Base-by-base conservation (phyloP, 768 basidiomycete genomes). In the Boletus insuetus region DNA sequence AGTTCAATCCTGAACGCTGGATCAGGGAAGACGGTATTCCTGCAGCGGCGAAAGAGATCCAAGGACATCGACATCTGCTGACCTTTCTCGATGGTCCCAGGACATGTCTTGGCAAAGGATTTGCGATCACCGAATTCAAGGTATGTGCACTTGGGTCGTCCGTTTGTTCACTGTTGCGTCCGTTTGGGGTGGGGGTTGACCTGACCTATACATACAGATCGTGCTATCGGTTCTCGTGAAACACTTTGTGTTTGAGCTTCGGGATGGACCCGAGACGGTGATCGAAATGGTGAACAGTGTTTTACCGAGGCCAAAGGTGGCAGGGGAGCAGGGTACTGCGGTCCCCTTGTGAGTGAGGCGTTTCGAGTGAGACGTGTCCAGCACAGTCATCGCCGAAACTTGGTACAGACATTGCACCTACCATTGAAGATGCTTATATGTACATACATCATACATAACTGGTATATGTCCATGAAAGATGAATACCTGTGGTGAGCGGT, bases 1-100 rank as follows among this genome's bases (percentile, higher is more conserved):
- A 77, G 45, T 90, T 84, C 66, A 73, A 78, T 39, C 87, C 87
- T 0, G 82, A 83, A 51, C 74, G 87, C 6, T 89, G 88, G 87
- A 69, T 88, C 10, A 59, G 59, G 6, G 67, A 69, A 6, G 69
- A 68, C 14, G 66, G 69, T 1, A 59, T 65, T 9, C 60, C 64
- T 2, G 46, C 41, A n/a, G 43, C 44, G 29, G 74, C 75, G 0
- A 75, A 83, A 34, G 74, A 75, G 26, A 68, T 81, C 3, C 76
- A 77, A 58, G 82, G 81, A 14, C 71, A 82, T 56, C 73, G 75
- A 1, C 81, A 83, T 58, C 63, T 82, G 12, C 64, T 82, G 24
- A 78, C 79, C 0, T 84, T 84, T 57, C 69, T 75, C 12, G 80
- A 82, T 61, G 82, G 82, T 0, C 78, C 80, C 2, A 65, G 81